Evolutionary conservation across 2,329 filamentous ascomycete genomes (phyloP).

Genomic region (Neopestalotiopsis clavispora): DNA sequence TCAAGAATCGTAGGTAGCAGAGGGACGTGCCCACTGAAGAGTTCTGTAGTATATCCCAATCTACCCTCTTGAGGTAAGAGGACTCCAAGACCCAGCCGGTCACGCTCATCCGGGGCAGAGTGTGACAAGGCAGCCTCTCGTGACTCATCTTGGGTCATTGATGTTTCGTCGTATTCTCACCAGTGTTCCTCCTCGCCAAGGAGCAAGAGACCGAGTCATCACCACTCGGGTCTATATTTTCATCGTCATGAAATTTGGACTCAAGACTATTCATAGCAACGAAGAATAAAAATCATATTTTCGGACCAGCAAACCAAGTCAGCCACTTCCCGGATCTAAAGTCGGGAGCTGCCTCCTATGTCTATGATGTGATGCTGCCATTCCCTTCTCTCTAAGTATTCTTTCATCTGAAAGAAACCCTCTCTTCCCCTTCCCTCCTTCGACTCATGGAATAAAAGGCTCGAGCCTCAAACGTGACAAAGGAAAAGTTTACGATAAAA

Average conservation of each 20-base stretch:
- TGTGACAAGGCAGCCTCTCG: too few relatives aligned
- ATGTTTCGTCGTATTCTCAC: too few relatives aligned
- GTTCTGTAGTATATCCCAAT: too few relatives aligned
- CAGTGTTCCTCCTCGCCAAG: too few relatives aligned
- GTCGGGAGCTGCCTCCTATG: not conserved
- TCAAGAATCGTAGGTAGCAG: too few relatives aligned
- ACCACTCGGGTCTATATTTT: not conserved
- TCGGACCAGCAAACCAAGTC: not conserved
- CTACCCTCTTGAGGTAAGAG: too few relatives aligned
- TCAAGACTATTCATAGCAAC: not conserved
- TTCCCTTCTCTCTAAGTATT: not conserved
- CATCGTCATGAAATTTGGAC: not conserved
- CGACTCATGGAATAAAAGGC: not conserved
- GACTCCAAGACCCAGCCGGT: too few relatives aligned
- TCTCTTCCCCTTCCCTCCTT: not conserved
- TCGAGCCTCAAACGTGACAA: not conserved
- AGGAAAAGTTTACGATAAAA: not conserved
- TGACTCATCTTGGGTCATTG: too few relatives aligned
- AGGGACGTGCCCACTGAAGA: too few relatives aligned
- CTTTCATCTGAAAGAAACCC: not conserved
- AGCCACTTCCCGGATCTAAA: not conserved
- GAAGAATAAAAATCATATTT: not conserved
- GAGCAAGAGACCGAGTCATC: too few relatives aligned
- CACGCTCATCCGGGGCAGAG: too few relatives aligned
- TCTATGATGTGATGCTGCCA: slow-evolving; percentile 2